These are phyloP conservation scores for Diaporthe amygdali DNA, from an alignment of 2,329 filamentous ascomycete species.

Conservation along the genomic window DNA sequence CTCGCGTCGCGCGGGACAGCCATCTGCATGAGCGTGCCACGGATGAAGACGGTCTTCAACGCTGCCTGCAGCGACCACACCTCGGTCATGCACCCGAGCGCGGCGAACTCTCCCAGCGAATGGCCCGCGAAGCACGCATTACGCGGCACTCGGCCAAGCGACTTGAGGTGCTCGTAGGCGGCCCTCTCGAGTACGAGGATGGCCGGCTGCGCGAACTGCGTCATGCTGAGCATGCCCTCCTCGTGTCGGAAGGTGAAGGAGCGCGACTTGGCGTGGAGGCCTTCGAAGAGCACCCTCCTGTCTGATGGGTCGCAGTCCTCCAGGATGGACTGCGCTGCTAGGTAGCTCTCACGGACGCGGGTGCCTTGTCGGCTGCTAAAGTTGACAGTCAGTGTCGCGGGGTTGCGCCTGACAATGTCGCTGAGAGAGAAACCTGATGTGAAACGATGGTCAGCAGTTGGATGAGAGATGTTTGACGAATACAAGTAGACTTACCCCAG, in stretches of 20 bases:
- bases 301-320: background rate
- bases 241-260: conserved; percentile 34
- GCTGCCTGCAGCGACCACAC: conserved; percentile 35
- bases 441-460: background rate
- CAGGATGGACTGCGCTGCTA: background rate
- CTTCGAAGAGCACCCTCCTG: background rate
- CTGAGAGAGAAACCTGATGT: background rate
- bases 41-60: conserved; percentile 36
- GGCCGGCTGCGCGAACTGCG: conserved; percentile 41
- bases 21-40: conserved; percentile 40
- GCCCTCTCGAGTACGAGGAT: conserved; percentile 37
- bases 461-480: conserved; percentile 26
- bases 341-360: conserved; percentile 31
- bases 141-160: conserved; percentile 32
- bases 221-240: conserved; percentile 37
- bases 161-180: conserved; percentile 33
- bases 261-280: conserved; percentile 26
- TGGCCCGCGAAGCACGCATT: conserved; percentile 34
- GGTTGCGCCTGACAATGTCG: conserved; percentile 44
- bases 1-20: conserved; percentile 34
- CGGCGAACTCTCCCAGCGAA: conserved; percentile 39
- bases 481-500: conserved; percentile 34
- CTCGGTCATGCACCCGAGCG: conserved; percentile 33
- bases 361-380: conserved; percentile 42
- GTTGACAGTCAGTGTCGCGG: conserved; percentile 40